Base-by-base conservation (phyloP, 495 filamentous ascomycete genomes). In the Trichocladium antarcticum region DNA sequence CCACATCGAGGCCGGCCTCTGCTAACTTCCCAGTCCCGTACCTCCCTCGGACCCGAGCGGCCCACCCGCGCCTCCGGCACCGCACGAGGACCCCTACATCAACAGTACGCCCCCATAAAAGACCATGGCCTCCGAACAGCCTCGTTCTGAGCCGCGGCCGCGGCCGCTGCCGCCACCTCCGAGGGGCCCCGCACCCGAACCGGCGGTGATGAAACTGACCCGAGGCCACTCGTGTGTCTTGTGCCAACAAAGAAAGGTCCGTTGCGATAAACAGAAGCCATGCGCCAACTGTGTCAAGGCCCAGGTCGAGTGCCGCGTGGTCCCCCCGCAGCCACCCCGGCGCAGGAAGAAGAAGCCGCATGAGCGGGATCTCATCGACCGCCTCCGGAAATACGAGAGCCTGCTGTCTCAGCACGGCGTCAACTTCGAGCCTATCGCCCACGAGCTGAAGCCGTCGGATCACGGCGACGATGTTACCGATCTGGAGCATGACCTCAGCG, bases 231-330 rank as follows among this genome's bases (percentile, higher is more conserved):
- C 80, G 29, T 84, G 81, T 54, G 72, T 81, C 32, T 60, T 81
- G 37, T 85, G 81, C 56, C 75, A 80, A 54, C 77, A 77, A 50
- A 72, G 80, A 41, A 85, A 84, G 62, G 81, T 84, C 42, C 76
- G 75, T 49, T 85, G 81, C 61, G 78, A 84, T 60, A 74, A 76
- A 61, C 69, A 74, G 50, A 74, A 80, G 52, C 79, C 77, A 28
- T 84, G 81, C 53, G 75, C 77, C 42, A 81, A 79, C 64, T 84
- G 80, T 56, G 60, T 75, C 61, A 84, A 79, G 68, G 73, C 76
- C 49, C 57, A 68, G 27, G 71, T 73, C 34, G 77, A 80, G 38
- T 85, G 81, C 54, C 66, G 78, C 3, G 75, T 78, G 22, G 71
- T 74, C n/a, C 69, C 74, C 56, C 78, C 77, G 20, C 71, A 75